phyloP scores from a whole-genome alignment of 805 yeast species.

The Komagataella kurtzmanii region DNA sequence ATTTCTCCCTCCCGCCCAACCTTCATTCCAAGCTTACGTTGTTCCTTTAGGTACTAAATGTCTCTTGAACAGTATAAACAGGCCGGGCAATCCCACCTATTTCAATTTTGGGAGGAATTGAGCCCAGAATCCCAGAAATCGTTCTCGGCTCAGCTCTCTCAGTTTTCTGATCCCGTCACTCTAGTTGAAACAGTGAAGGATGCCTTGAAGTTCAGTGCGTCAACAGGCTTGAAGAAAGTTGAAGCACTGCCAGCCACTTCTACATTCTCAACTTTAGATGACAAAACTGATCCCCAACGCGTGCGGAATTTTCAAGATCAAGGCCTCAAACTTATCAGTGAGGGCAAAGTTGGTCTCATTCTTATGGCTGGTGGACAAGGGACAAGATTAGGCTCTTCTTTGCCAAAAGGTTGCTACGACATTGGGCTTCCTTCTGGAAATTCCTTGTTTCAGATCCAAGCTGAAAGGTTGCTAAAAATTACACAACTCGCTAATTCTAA shows the following conservation, averaged over 20 bases:
- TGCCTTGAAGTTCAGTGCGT: slow-evolving; percentile 27
- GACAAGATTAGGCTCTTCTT: slow-evolving; percentile 77
- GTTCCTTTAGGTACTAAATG: not conserved
- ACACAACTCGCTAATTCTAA: slow-evolving; percentile 36
- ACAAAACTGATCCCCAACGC: slow-evolving; percentile 14
- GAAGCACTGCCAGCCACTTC: slow-evolving; percentile 43
- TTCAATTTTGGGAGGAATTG: slow-evolving; percentile 30
- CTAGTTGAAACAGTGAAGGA: slow-evolving; percentile 26
- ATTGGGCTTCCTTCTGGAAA: slow-evolving; percentile 76
- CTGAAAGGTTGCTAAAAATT: slow-evolving; percentile 63
- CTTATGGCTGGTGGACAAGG: slow-evolving; percentile 99
- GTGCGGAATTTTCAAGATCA: slow-evolving; percentile 15
- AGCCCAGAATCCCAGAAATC: slow-evolving; percentile 17
- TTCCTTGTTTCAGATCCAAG: slow-evolving; percentile 84
- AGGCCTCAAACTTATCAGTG: slow-evolving; percentile 59
- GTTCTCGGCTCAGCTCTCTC: slow-evolving; percentile 26
- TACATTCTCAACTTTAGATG: slow-evolving; percentile 30
- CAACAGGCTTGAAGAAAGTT: slow-evolving; percentile 14
- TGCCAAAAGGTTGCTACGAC: slow-evolving; percentile 91
- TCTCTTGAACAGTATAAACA: slow-evolving; percentile 16
- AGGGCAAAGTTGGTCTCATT: slow-evolving; percentile 74
- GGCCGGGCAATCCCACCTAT: slow-evolving; percentile 43
- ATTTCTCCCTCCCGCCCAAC: not conserved
- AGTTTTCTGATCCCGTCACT: slow-evolving; percentile 25
- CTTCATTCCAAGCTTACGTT: not conserved